A percentile compares a stretch with the other conserved stretches of the same genome.
These are phyloP conservation scores for Verticillium klebahnii DNA, from an alignment of 2,329 filamentous ascomycete genomes.

Conservation along the genomic window DNA sequence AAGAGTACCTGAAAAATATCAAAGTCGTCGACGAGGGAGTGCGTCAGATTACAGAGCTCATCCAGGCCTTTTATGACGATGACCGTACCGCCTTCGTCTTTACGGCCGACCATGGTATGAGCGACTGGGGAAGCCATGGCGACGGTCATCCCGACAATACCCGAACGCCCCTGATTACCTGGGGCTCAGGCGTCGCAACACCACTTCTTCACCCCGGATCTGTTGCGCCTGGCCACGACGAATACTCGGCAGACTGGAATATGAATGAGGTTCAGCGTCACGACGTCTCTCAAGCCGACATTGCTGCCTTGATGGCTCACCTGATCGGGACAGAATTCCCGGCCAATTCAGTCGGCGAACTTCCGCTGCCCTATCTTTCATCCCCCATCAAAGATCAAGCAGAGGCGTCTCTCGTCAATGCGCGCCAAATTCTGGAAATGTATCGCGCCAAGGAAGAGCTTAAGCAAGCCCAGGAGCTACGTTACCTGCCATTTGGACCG, in stretches of 20 bases:
- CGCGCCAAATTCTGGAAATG: constrained; percentile 86
- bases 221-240: constrained; percentile 77
- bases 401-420: constrained; percentile 77
- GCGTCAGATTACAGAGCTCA: constrained; percentile 72
- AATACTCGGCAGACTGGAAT: constrained; percentile 86
- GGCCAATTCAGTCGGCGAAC: constrained; percentile 91
- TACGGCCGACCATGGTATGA: constrained; percentile 98
- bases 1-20: constrained; percentile 92
- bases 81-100: constrained; percentile 92
- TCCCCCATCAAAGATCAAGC: constrained; percentile 73
- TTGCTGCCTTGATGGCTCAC: constrained; percentile 94
- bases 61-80: constrained; percentile 81
- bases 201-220: constrained; percentile 54
- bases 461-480: constrained; percentile 71
- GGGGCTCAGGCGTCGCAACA: constrained; percentile 85
- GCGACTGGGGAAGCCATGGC: constrained; percentile 97
- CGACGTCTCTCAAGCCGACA: constrained; percentile 89
- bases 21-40: constrained; percentile 91
- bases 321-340: constrained; percentile 84
- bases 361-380: constrained; percentile 78
- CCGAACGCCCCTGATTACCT: constrained; percentile 83
- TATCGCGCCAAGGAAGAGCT: constrained; percentile 88
- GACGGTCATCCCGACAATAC: constrained; percentile 98
- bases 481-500: constrained; percentile 70
- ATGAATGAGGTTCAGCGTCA: constrained; percentile 76